These are phyloP conservation scores for Caryopteris hybrid DNA, from an alignment of 305 asterid genomes.

Conservation along the genomic window DNA sequence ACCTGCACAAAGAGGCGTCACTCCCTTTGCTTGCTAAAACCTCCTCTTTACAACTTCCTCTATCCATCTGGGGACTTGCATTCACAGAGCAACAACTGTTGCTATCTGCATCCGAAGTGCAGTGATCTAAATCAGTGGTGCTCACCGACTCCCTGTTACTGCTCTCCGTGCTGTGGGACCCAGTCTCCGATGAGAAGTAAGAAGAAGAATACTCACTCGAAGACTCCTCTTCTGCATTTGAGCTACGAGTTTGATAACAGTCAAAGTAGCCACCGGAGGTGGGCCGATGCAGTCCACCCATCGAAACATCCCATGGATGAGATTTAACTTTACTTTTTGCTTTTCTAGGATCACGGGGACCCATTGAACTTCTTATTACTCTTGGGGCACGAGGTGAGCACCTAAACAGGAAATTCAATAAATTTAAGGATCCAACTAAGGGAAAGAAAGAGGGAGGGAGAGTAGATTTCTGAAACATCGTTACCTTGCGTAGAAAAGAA, in stretches of 20 bases:
- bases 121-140: conserved; percentile 43
- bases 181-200: conserved; percentile 64
- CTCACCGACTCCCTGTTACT: conserved; percentile 51
- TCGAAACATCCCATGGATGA: conserved; percentile 34
- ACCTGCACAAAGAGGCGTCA: no score
- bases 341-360: conserved; percentile 36
- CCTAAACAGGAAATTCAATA: conserved; percentile 33
- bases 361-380: conserved; percentile 35
- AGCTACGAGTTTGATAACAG: conserved; percentile 15
- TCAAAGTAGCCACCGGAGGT: conserved; percentile 24
- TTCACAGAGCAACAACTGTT: conserved; percentile 18
- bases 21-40: conserved; percentile 12
- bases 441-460: background rate
- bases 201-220: conserved; percentile 57
- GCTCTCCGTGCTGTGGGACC: conserved; percentile 66
- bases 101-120: conserved; percentile 31
- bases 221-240: conserved; percentile 30
- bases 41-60: conserved; percentile 14
- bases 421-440: conserved; percentile 5
- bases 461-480: background rate
- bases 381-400: conserved; percentile 84
- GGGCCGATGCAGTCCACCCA: background rate
- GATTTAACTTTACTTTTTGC: conserved; percentile 32
- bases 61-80: conserved; percentile 4
- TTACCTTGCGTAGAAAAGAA: conserved; percentile 88